These are phyloP conservation scores for Irpex lacteus DNA, from an alignment of 1,284 basidiomycete species.

Conservation along the genomic window DNA sequence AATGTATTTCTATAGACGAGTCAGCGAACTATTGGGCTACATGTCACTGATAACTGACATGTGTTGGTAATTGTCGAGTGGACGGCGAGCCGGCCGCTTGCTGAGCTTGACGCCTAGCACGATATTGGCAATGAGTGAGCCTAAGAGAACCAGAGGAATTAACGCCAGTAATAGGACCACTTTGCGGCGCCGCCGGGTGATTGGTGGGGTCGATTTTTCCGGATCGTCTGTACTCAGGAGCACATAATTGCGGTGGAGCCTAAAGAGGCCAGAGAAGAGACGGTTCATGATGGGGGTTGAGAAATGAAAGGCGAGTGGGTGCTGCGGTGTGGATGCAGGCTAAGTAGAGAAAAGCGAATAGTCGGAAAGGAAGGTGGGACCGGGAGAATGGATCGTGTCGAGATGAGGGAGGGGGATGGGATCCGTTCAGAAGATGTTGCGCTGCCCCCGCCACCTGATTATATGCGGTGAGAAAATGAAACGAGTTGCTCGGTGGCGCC, in stretches of 20 bases:
- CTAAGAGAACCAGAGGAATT: not conserved
- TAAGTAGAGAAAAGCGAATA: not conserved
- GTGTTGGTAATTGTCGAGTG: conserved; percentile 17
- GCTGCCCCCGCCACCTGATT: conserved; percentile 1
- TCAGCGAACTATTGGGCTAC: not conserved
- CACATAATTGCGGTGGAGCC: not conserved
- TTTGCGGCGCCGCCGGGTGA: not conserved
- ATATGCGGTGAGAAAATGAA: not conserved
- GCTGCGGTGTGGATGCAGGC: not conserved
- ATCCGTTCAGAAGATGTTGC: not conserved
- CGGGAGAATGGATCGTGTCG: not conserved
- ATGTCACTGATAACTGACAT: conserved; percentile 12
- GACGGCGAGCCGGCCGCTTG: not conserved
- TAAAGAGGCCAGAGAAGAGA: not conserved
- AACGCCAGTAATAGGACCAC: not conserved
- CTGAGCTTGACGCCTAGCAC: not conserved
- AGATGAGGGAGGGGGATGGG: not conserved
- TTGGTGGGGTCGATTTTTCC: not conserved
- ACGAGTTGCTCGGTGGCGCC: not conserved
- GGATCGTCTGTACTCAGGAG: not conserved
- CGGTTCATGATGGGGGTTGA: not conserved
- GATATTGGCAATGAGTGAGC: conserved; percentile 5
- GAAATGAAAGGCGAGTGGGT: not conserved
- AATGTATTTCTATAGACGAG: not conserved
- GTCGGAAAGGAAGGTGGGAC: not conserved